phyloP scores from a whole-genome alignment of 345 rosid genomes.

The Microcos paniculata region DNA sequence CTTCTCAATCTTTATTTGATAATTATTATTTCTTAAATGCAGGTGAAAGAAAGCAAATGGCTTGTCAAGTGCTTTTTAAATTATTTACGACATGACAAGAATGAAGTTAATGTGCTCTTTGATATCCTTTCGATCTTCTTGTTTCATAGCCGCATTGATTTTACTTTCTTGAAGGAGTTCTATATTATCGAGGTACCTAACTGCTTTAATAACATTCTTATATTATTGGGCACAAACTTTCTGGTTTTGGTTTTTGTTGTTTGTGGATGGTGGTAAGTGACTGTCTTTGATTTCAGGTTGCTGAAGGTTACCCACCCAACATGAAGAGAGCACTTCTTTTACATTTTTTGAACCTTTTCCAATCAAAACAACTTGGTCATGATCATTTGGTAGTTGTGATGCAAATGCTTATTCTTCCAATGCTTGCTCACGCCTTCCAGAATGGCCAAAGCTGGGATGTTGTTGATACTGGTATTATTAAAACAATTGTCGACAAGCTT shows the following conservation, averaged over 20 bases:
- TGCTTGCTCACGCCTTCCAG: constrained; percentile 97
- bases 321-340: constrained; percentile 84
- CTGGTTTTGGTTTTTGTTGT: not conserved
- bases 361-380: constrained; percentile 87
- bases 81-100: constrained; percentile 80
- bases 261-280: not conserved
- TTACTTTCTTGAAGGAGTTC: constrained; percentile 96
- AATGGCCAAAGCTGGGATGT: constrained; percentile 93
- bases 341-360: constrained; percentile 89
- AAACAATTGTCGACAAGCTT: constrained; percentile 96
- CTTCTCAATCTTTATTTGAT: not conserved
- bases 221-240: not conserved
- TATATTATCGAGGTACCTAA: constrained; percentile 88
- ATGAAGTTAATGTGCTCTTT: constrained; percentile 84
- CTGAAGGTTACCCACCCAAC: constrained; percentile 86
- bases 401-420: constrained; percentile 99
- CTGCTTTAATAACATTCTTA: not conserved
- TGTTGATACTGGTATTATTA: constrained; percentile 80
- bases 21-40: constrained; percentile 23
- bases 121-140: constrained; percentile 92
- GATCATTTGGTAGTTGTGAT: constrained; percentile 93
- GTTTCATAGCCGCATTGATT: constrained; percentile 92
- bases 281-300: constrained; percentile 50
- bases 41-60: constrained; percentile 99
- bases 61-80: constrained; percentile 94